Conservation (phyloP, 192 early-diverging fungal genomes). For the Coemansia sp. region DNA sequence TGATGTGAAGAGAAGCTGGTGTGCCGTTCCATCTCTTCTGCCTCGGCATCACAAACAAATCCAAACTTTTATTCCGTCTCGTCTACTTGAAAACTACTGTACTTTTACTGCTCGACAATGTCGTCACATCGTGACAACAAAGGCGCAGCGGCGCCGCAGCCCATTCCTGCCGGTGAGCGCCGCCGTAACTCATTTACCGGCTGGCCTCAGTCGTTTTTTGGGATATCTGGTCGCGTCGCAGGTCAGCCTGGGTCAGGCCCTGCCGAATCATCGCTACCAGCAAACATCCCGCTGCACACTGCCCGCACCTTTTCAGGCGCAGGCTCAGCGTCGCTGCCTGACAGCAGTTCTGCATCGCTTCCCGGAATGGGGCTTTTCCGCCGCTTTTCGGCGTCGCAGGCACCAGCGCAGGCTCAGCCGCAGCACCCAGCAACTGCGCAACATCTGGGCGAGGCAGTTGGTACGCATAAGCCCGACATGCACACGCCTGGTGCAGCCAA, state of each 20-base stretch:
- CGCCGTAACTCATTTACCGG: constrained; percentile 41
- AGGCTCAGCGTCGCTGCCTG: constrained; percentile 20
- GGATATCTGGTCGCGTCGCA: constrained; percentile 5
- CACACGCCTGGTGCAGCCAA: neutral
- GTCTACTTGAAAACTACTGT: neutral
- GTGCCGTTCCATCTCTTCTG: neutral
- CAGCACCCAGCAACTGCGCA: constrained; percentile 5
- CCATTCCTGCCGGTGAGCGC: constrained; percentile 20
- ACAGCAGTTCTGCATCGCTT: constrained; percentile 10
- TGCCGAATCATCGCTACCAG: constrained; percentile 5
- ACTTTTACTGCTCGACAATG: neutral
- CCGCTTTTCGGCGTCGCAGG: constrained; percentile 35
- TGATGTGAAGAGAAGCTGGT: neutral
- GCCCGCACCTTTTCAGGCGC: constrained; percentile 1
- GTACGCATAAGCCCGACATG: neutral
- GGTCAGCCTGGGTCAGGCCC: neutral
- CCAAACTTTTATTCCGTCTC: neutral
- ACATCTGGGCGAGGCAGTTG: neutral
- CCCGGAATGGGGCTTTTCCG: constrained; percentile 44
- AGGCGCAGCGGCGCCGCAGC: constrained; percentile 24
- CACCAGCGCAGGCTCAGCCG: neutral
- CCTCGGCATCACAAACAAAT: neutral
- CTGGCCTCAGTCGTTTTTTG: constrained; percentile 38
- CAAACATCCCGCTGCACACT: neutral
- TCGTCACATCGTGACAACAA: constrained; percentile 8